These are phyloP conservation scores for Podaxis pistillaris DNA, from an alignment of 768 basidiomycete species.

Conservation along the genomic window DNA sequence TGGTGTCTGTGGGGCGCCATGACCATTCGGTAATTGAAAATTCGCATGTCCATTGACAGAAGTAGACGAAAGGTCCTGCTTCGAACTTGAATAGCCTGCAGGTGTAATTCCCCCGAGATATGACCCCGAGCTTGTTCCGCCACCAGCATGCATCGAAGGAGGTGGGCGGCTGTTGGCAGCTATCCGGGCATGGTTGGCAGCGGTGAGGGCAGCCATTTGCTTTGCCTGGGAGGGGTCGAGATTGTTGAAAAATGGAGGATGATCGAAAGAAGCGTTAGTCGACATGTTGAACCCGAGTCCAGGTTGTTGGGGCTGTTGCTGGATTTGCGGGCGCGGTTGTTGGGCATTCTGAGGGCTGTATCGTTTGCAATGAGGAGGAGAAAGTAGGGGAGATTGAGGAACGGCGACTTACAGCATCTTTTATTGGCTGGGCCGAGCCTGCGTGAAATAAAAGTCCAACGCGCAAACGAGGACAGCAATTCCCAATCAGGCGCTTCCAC, in stretches of 20 bases:
- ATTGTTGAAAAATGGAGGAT: slow-evolving; percentile 41
- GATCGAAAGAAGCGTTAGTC: slow-evolving; percentile 31
- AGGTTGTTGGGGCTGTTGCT: slow-evolving; percentile 29
- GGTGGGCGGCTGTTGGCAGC: slow-evolving; percentile 47
- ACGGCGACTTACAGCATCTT: slow-evolving; percentile 33
- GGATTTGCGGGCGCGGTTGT: slow-evolving; percentile 24
- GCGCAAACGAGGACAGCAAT: background rate
- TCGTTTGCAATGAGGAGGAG: slow-evolving; percentile 14
- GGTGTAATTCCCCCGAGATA: slow-evolving; percentile 61
- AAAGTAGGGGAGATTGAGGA: slow-evolving; percentile 14
- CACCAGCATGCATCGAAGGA: slow-evolving; percentile 32
- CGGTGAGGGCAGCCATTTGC: slow-evolving; percentile 78
- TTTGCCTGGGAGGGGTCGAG: slow-evolving; percentile 70
- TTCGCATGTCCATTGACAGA: slow-evolving; percentile 37
- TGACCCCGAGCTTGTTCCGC: slow-evolving; percentile 68
- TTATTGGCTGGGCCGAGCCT: slow-evolving; percentile 11
- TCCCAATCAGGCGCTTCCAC: slow-evolving; percentile 14
- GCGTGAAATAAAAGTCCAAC: slow-evolving; percentile 13
- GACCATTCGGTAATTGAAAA: slow-evolving; percentile 45
- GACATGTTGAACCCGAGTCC: slow-evolving; percentile 32
- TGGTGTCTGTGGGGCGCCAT: slow-evolving; percentile 34
- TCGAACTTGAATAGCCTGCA: slow-evolving; percentile 39
- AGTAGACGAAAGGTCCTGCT: slow-evolving; percentile 41
- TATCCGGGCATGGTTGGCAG: slow-evolving; percentile 59
- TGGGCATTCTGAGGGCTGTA: slow-evolving; percentile 41